Conservation (phyloP, 2,329 filamentous ascomycete species). For the Neonectria sp. region DNA sequence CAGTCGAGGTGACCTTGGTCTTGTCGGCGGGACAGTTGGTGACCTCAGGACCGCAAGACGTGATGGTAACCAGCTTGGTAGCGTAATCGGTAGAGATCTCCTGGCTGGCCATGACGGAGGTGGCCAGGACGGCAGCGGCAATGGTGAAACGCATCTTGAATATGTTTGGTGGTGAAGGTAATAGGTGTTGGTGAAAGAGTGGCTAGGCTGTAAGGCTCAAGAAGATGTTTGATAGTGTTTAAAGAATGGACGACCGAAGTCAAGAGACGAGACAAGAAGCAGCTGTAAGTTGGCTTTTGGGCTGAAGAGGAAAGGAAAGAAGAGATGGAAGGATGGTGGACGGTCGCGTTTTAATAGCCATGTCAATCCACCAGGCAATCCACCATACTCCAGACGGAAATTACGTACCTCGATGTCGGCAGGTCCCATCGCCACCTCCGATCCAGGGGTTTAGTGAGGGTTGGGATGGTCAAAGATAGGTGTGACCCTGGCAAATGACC, state of each 20-base stretch:
- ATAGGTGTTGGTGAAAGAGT: slow-evolving; percentile 43
- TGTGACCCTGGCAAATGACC: slow-evolving; percentile 43
- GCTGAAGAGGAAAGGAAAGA: slow-evolving; percentile 57
- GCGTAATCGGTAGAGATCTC: slow-evolving; percentile 67
- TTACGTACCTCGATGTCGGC: slow-evolving; percentile 41
- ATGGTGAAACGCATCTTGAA: slow-evolving; percentile 76
- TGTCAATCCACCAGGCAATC: slow-evolving; percentile 34
- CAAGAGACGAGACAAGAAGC: slow-evolving; percentile 59
- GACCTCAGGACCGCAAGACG: slow-evolving; percentile 64
- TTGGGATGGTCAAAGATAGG: slow-evolving; percentile 33
- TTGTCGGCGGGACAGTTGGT: slow-evolving; percentile 48
- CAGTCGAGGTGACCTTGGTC: slow-evolving; percentile 41
- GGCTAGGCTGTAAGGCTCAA: slow-evolving; percentile 48
- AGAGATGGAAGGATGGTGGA: slow-evolving; percentile 50
- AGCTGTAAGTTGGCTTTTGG: slow-evolving; percentile 59
- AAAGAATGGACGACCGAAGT: slow-evolving; percentile 73
- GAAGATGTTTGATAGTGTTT: slow-evolving; percentile 46
- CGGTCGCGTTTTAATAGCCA: slow-evolving; percentile 64
- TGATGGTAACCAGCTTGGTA: slow-evolving; percentile 74
- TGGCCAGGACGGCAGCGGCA: slow-evolving; percentile 64
- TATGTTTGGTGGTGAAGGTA: slow-evolving; percentile 50
- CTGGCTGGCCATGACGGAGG: slow-evolving; percentile 52
- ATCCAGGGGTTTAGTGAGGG: slow-evolving; percentile 43
- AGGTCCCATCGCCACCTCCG: slow-evolving; percentile 32
- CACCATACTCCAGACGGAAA: slow-evolving; percentile 40